Conservation (phyloP, 352 stramenopile species). For the Phytophthora fragariae region DNA sequence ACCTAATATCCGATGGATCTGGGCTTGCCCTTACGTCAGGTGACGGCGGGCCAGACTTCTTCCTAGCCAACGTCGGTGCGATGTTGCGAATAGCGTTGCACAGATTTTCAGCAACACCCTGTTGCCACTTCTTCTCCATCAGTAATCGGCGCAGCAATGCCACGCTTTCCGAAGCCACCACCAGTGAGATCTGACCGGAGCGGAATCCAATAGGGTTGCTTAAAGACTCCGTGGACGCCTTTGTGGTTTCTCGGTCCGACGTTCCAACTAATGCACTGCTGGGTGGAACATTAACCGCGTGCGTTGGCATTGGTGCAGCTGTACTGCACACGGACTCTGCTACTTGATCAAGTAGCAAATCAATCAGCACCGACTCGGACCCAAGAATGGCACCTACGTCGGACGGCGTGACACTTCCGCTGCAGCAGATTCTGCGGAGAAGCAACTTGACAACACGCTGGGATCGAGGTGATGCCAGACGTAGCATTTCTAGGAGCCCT, state of each 20-base stretch:
- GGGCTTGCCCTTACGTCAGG: constrained; percentile 5
- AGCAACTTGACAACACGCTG: constrained; percentile 88
- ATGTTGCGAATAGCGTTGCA: constrained; percentile 81
- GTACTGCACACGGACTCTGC: constrained; percentile 87
- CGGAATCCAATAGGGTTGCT: constrained; percentile 84
- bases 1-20: constrained; percentile 65
- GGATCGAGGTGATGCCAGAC: constrained; percentile 75
- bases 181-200: constrained; percentile 82
- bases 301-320: constrained; percentile 64
- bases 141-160: constrained; percentile 78
- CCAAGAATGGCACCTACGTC: constrained; percentile 79
- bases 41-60: constrained; percentile 37
- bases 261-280: constrained; percentile 28
- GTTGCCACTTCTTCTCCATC: constrained; percentile 69
- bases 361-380: constrained; percentile 83
- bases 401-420: constrained; percentile 66
- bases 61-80: constrained; percentile 59
- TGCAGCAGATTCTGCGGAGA: constrained; percentile 75
- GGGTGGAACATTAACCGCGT: constrained; percentile 55
- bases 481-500: constrained; percentile 82
- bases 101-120: constrained; percentile 70
- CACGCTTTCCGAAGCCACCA: constrained; percentile 84
- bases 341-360: constrained; percentile 88
- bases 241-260: constrained; percentile 31
- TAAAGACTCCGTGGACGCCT: constrained; percentile 72